Conservation (phyloP, 1,284 basidiomycete species). For the Meira nashicola region DNA sequence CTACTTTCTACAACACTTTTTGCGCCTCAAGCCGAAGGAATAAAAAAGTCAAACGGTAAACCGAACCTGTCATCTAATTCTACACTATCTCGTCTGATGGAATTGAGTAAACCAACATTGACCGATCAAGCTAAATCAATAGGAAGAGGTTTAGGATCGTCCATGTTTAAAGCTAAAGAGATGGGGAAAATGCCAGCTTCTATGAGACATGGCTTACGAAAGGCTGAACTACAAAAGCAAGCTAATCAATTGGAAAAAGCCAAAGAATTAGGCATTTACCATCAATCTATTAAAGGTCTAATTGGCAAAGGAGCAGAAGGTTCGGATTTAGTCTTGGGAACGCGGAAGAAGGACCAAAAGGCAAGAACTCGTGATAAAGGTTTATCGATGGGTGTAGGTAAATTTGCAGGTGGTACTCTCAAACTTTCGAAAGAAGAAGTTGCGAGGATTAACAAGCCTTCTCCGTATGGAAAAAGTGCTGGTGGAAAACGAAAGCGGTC, state of each 20-base stretch:
- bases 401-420: conserved; percentile 39
- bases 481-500: not conserved
- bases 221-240: conserved; percentile 35
- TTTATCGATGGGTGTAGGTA: conserved; percentile 46
- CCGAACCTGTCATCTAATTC: conserved; percentile 21
- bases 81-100: conserved; percentile 17
- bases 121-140: conserved; percentile 28
- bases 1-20: conserved; percentile 49
- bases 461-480: conserved; percentile 8
- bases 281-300: conserved; percentile 33
- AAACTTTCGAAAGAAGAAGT: conserved; percentile 37
- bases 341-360: conserved; percentile 6
- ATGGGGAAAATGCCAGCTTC: conserved; percentile 40
- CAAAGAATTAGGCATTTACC: conserved; percentile 48
- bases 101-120: conserved; percentile 12
- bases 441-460: conserved; percentile 27
- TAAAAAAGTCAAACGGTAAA: conserved; percentile 3
- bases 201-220: conserved; percentile 37
- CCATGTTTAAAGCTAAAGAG: conserved; percentile 33
- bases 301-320: conserved; percentile 1
- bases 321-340: conserved; percentile 6
- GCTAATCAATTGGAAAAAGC: conserved; percentile 43
- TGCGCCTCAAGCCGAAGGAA: conserved; percentile 32
- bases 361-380: conserved; percentile 22
- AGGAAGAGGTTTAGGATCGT: conserved; percentile 42